Conservation (phyloP, 495 filamentous ascomycete species). For the Gamarada debralockiae region DNA sequence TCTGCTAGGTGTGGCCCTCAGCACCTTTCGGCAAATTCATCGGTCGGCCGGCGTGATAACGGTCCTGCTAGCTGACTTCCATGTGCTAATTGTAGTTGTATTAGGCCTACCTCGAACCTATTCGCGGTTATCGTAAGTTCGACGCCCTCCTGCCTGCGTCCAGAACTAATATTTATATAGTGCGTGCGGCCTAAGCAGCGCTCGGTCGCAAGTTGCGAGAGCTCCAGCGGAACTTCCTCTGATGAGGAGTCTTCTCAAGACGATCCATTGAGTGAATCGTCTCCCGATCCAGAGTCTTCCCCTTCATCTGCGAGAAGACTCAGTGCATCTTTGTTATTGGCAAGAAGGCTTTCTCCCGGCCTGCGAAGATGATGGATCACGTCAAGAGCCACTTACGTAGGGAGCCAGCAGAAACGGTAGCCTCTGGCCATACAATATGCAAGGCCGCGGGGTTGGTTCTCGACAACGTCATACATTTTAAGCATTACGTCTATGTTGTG, state of each 20-base stretch:
- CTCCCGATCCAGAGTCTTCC: too few species aligned
- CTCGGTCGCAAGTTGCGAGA: too few species aligned
- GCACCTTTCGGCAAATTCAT: conserved; percentile 3
- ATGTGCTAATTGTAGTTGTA: background rate
- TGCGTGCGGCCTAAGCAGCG: too few species aligned
- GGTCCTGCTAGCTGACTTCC: background rate
- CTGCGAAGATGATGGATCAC: too few species aligned
- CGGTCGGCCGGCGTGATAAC: conserved; percentile 3
- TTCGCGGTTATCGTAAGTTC: conserved; percentile 9
- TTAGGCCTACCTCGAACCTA: background rate
- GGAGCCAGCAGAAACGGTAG: background rate
- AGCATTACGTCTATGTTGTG: background rate
- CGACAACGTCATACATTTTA: background rate
- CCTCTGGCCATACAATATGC: background rate
- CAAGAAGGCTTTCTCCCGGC: background rate
- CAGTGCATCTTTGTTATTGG: too few species aligned
- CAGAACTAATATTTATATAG: too few species aligned
- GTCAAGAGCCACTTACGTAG: background rate
- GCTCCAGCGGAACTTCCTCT: too few species aligned
- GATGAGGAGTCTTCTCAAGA: too few species aligned
- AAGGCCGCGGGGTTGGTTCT: background rate
- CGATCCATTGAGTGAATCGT: too few species aligned
- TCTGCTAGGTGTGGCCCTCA: conserved; percentile 4
- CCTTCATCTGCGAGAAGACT: too few species aligned
- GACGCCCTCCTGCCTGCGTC: too few species aligned